A percentile compares a stretch with the other conserved stretches of the same genome.
phyloP scores from a whole-genome alignment of 1,284 basidiomycete genomes.

The Veloboletus limbatus region DNA sequence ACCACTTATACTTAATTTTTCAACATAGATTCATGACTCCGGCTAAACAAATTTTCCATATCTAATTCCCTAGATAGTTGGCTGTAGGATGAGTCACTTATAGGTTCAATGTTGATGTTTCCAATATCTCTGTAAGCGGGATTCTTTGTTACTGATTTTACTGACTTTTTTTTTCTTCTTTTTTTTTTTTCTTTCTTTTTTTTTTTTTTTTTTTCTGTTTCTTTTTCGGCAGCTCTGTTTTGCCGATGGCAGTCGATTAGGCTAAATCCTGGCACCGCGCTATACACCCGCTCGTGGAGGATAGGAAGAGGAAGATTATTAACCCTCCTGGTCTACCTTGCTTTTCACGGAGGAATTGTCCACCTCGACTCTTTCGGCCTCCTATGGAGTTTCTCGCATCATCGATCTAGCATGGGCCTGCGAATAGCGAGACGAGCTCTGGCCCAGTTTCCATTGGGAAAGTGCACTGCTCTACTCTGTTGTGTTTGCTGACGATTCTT shows the following conservation, averaged over 20 bases:
- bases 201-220: conserved; percentile 9
- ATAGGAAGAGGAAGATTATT: background rate
- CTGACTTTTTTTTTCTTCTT: conserved; percentile 21
- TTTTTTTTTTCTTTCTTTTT: conserved; percentile 10
- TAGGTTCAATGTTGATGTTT: conserved; percentile 9
- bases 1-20: conserved; percentile 26
- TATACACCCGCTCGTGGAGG: background rate
- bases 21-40: conserved; percentile 31
- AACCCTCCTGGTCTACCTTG: conserved; percentile 3
- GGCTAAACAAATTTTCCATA: conserved; percentile 14
- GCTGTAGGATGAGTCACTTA: conserved; percentile 19
- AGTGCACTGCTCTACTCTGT: background rate
- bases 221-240: conserved; percentile 9
- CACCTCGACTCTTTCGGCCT: conserved; percentile 2
- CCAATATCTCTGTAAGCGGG: conserved; percentile 23
- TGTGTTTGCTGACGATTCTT: conserved; percentile 10
- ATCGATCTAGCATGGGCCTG: conserved; percentile 3
- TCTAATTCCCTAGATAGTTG: conserved; percentile 28
- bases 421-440: background rate
- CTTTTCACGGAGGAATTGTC: background rate
- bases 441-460: background rate
- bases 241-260: background rate
- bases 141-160: conserved; percentile 9
- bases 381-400: background rate
- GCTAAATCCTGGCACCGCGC: background rate